Evolutionary conservation across 345 rosid genomes (phyloP).

Genomic region (Barbarea vulgaris): DNA sequence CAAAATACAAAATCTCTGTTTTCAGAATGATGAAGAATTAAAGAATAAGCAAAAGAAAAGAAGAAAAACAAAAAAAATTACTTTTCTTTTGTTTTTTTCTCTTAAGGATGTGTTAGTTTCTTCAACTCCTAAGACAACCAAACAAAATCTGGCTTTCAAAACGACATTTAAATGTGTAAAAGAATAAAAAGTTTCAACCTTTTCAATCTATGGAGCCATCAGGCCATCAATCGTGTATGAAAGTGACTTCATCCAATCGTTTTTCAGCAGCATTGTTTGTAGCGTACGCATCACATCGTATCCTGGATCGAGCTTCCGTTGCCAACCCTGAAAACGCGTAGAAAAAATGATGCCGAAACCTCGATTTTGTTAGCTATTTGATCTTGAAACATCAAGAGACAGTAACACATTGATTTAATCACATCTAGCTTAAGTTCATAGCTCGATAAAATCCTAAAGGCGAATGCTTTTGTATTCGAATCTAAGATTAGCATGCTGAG

Average conservation of each 20-base stretch:
- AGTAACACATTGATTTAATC: neutral
- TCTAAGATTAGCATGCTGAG: neutral
- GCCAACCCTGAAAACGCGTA: slow-evolving; percentile 72
- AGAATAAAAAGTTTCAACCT: slow-evolving; percentile 30
- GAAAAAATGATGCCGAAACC: slow-evolving; percentile 2
- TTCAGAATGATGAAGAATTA: slow-evolving; percentile 18
- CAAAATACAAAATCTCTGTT: slow-evolving; percentile 6
- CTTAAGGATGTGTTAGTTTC: slow-evolving; percentile 33
- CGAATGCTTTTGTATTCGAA: neutral
- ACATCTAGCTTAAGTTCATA: neutral
- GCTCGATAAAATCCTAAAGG: neutral
- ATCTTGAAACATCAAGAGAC: slow-evolving; percentile 1
- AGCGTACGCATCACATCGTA: slow-evolving; percentile 86
- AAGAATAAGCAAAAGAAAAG: no score
- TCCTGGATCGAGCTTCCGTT: slow-evolving; percentile 87
- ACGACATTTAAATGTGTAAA: slow-evolving; percentile 46
- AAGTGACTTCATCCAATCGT: slow-evolving; percentile 93
- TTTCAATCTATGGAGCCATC: slow-evolving; percentile 75
- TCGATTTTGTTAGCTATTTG: slow-evolving; percentile 4
- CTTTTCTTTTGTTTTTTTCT: neutral
- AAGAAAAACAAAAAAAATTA: no score
- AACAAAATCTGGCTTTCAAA: slow-evolving; percentile 30
- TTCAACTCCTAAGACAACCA: slow-evolving; percentile 12
- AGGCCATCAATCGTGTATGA: slow-evolving; percentile 94
- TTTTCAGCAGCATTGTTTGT: slow-evolving; percentile 72